Evolutionary conservation across 2,329 filamentous ascomycete species (phyloP), one percentile per base, ranked within the genome.

Genomic region (Cryphonectria japonica): DNA sequence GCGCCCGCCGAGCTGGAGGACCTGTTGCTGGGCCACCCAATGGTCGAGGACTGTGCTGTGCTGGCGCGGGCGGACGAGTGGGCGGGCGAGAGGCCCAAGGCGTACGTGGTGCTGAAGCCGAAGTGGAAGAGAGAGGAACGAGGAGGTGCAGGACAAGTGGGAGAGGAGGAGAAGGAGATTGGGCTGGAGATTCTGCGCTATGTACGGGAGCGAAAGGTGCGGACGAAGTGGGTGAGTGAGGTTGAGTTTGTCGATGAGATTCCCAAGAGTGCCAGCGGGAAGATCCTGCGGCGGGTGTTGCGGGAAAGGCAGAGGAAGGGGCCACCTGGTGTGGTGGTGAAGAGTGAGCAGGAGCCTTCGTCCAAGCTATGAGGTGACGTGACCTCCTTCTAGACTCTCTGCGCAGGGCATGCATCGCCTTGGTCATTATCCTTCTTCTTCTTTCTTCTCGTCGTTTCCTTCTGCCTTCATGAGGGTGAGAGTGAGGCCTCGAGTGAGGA

Each of bases 41-140:
- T 71, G n/a, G 83, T 91, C 41, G 85, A 85, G 68, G 89, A 91
- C 77, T 88, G 83, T 43, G 89, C 88, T 5, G 88, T 91, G 3
- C 85, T 91, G 62, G 89, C 88, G 0, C 82, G 89, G 9, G 80
- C 78, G 3, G 78, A 75, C 63, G 80, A 86, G 8, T 85, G 86
- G 43, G 83, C 84, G 57, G 86, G 88, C 67, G 88, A 91, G 76
- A 78, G 82, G n/a, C 88, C 88, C 29, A 83, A 88, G 52, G 89
- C 89, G 13, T 91, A 90, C 76, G 81, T 90, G n/a, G 84, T 88
- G n/a, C 78, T 80, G 65, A 84, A 84, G 68, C 29, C 11, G 37
- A 68, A 29, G 54, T 26, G 32, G 43, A 73, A 2, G 73, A 72
- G 9, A 74, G 76, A 32, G 50, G 74, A 66, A 74, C 72, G 76